phyloP scores from a whole-genome alignment of 306 rosid species.

The Medicago ruthenica region DNA sequence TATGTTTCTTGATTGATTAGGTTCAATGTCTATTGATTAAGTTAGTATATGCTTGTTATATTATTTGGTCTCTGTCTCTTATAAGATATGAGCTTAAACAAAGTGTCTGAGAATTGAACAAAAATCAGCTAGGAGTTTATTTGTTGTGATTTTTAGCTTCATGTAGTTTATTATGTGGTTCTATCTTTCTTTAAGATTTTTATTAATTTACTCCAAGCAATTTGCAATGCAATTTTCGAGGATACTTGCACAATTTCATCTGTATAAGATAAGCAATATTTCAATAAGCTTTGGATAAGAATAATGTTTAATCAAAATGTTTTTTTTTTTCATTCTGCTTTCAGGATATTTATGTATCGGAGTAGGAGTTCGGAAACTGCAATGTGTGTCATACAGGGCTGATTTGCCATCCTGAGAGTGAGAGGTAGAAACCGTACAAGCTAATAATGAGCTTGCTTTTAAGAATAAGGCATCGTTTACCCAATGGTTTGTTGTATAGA shows the following conservation, averaged over 20 bases:
- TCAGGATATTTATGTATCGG: constrained; percentile 40
- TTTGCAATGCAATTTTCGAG: not conserved
- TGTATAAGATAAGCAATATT: not conserved
- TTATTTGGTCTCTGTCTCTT: not conserved
- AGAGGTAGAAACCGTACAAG: constrained; percentile 19
- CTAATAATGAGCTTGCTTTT: constrained; percentile 65
- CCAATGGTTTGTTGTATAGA: constrained; percentile 51
- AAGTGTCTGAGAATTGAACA: not conserved
- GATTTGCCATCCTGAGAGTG: constrained; percentile 46
- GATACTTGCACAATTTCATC: not conserved
- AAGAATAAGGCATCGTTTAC: constrained; percentile 62
- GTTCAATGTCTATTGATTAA: not conserved
- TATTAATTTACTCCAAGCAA: not conserved
- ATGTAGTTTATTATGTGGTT: no score
- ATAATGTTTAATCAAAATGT: not conserved
- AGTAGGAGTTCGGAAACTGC: constrained; percentile 1
- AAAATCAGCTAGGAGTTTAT: not conserved
- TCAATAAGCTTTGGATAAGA: constrained; percentile 20
- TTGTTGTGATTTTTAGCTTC: no score
- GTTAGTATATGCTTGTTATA: not conserved
- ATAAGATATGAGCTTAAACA: not conserved
- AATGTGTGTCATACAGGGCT: constrained; percentile 40
- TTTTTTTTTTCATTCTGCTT: constrained; percentile 26
- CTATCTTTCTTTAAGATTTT: not conserved
- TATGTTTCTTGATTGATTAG: not conserved